phyloP scores from a whole-genome alignment of 192 early-diverging fungal genomes.

The Backusella morwellensis region DNA sequence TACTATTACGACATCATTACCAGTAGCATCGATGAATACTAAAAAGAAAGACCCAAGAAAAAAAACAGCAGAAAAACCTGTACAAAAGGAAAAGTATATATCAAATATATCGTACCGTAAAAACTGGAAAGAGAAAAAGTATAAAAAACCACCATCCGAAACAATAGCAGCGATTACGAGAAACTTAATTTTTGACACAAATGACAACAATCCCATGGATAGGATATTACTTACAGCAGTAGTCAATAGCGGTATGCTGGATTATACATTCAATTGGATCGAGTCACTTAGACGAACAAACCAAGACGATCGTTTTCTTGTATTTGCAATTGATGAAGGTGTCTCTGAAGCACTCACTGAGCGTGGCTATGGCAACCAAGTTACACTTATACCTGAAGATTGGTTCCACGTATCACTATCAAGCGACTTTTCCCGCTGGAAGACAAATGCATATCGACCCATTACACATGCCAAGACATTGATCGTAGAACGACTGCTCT shows the following conservation, averaged over 20 bases:
- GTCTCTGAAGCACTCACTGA: slow-evolving; percentile 24
- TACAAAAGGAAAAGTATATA: neutral
- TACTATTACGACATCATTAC: neutral
- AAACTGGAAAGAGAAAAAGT: neutral
- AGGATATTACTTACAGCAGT: slow-evolving; percentile 34
- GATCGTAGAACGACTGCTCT: slow-evolving; percentile 36
- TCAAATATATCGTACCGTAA: neutral
- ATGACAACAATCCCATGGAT: neutral
- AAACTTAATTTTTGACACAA: neutral
- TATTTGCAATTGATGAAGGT: slow-evolving; percentile 37
- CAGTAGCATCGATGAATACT: neutral
- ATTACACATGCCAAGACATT: slow-evolving; percentile 40
- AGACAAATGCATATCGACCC: slow-evolving; percentile 23
- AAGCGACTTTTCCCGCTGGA: slow-evolving; percentile 23
- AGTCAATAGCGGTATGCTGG: slow-evolving; percentile 34
- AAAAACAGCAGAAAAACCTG: neutral
- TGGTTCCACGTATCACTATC: slow-evolving; percentile 34
- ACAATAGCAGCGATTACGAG: neutral
- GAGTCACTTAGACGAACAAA: slow-evolving; percentile 25
- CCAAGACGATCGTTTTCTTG: slow-evolving; percentile 23
- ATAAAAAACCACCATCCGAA: neutral
- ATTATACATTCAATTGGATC: slow-evolving; percentile 43
- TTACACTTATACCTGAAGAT: slow-evolving; percentile 31
- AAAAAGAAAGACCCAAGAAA: neutral
- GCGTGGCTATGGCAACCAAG: slow-evolving; percentile 27